Base-by-base conservation (phyloP, 768 basidiomycete genomes). In the Xerocomellus dryophilus region DNA sequence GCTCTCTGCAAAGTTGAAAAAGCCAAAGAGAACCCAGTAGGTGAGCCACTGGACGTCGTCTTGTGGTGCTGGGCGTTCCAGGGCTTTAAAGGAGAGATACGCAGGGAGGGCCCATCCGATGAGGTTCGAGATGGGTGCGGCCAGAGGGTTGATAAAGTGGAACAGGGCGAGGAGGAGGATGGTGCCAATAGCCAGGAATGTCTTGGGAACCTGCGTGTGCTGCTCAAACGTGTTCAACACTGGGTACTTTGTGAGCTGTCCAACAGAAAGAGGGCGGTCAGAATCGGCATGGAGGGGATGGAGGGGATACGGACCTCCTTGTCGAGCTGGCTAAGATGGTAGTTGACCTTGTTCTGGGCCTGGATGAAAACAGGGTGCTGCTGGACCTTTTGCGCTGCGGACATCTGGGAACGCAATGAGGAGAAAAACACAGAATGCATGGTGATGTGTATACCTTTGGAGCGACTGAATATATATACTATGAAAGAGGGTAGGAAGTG, bases 31-130 rank as follows among this genome's bases (percentile, higher is more conserved):
- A 67, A 91, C 81, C 96, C 96, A 98, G 79, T 98, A 98, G 3
- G 95, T 96, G 66, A 98, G 80, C 94, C 94, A 98, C 74, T 97
- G 94, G 65, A 88, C 78, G 73, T 96, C 90, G 61, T 96, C 93
- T 61, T 86, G 80, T 54, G 85, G 78, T 3, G 81, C 78, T n/a
- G 92, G 90, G 5, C 81, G 73, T 73, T 98, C 96, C 67, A 99
- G 83, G 27, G 97, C 95, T 74, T 88, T 89, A 78, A 98, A 84
- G 47, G 94, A 97, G 71, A 97, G 83, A 72, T 93, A 98, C 6
- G 94, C 93, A 27, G 97, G 97, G 64, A 98, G 80, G 31, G 76
- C 90, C 88, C 90, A 98, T 47, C 95, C 97, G 66, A 99, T 83
- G 65, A 97, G 78, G 75, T 97, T 96, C 55, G 96, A 96, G 60